Base-by-base conservation (phyloP, 2,329 filamentous ascomycete species). In the Shiraia bambusicola region DNA sequence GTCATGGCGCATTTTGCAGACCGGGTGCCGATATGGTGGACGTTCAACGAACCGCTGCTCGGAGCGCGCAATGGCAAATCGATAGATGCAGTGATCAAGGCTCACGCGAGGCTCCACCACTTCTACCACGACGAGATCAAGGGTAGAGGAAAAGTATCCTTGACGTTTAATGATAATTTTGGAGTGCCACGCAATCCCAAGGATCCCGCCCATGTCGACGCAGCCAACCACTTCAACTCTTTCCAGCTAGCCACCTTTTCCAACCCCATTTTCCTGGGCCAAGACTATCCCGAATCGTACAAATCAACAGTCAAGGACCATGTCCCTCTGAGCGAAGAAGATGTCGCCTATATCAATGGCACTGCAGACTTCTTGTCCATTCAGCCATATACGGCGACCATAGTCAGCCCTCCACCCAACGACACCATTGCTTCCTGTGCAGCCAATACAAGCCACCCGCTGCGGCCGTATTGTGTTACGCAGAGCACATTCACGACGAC, bases 341-440 rank as follows among this genome's bases (percentile, higher is more conserved):
- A 84, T 28, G 65, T 83, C 2, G 39, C 38, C 19, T 63, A 61
- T 31, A 35, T 64, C 28, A 63, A 61, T 11, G 58, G 60, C 2
- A 80, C 76, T 0, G 71, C 74, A 3, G 80, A 83, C 58, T 76
- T 81, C 40, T 71, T 80, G 28, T 77, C 73, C 6, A 73, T 83
- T 27, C 79, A 83, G 48, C 76, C 78, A 0, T 83, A 83, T 63
- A 81, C 77, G 0, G 75, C 77, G 0, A 77, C 75, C 0, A 74
- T 80, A 0, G 74, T 81, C n/a, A 71, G 73, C 2, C 70, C 74
- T 0, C 74, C 77, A 1, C 54, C 56, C 3, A 59, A 58, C 35
- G 45, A 49, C 37, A 77, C 75, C 2, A 71, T 80, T 32, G 61
- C 68, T 0, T 69, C 69, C 4, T 83, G 80, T 51, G 69, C 75